Evolutionary conservation across 1,284 basidiomycete genomes (phyloP).

Genomic region (Microbotryum saponariae): DNA sequence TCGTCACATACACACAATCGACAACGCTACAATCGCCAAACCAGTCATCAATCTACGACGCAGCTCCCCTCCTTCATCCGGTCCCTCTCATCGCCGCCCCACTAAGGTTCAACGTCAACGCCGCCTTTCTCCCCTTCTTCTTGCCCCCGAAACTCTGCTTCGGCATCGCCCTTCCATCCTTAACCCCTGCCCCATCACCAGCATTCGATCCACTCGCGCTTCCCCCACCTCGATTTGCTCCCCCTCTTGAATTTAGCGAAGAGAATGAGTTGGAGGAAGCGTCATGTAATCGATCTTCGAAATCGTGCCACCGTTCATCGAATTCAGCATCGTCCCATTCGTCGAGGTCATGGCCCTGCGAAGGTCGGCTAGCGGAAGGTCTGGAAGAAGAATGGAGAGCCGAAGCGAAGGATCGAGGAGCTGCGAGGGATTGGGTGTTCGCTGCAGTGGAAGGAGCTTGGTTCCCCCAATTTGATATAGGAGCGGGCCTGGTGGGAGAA

Average conservation of each 20-base stretch:
- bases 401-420: constrained; percentile 22
- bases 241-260: background rate
- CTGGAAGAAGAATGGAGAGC: constrained; percentile 19
- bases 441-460: background rate
- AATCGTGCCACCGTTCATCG: constrained; percentile 25
- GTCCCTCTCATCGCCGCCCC: constrained; percentile 12
- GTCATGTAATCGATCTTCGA: constrained; percentile 16
- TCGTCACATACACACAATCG: too few relatives aligned
- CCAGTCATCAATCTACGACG: background rate
- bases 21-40: background rate
- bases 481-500: background rate
- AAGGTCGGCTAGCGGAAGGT: too few relatives aligned
- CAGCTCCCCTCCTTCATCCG: background rate
- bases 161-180: background rate
- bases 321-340: constrained; percentile 16
- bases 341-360: background rate
- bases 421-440: constrained; percentile 1
- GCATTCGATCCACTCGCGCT: constrained; percentile 5
- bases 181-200: background rate
- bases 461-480: constrained; percentile 3
- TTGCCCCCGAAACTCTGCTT: background rate
- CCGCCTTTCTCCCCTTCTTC: constrained; percentile 6
- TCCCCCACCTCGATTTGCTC: background rate
- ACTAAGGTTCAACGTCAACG: constrained; percentile 11
- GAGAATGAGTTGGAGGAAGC: background rate